A percentile compares a stretch with the other conserved stretches of the same genome.
These are phyloP conservation scores for Tympanopsis confertula DNA, from an alignment of 2,329 filamentous ascomycete species.

Conservation along the genomic window DNA sequence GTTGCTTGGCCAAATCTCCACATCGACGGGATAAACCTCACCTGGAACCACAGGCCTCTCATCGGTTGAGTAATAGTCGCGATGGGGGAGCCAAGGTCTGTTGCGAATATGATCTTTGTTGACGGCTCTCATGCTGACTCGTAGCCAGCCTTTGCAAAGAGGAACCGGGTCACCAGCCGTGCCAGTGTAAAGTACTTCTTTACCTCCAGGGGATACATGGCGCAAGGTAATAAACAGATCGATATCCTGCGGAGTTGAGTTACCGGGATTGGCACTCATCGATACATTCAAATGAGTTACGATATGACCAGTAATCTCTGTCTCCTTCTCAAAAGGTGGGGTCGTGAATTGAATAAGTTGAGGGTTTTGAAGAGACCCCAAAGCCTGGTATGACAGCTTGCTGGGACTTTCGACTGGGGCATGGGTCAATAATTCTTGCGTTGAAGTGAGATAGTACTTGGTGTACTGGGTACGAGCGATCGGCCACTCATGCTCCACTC, in stretches of 20 bases:
- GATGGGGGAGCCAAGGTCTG: conserved; percentile 38
- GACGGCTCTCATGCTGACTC: conserved; percentile 41
- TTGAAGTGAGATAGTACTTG: conserved; percentile 43
- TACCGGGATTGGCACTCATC: conserved; percentile 37
- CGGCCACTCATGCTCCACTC: conserved; percentile 54
- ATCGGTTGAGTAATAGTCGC: conserved; percentile 46
- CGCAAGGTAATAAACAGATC: conserved; percentile 54
- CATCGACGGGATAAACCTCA: conserved; percentile 45
- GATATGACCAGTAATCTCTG: conserved; percentile 59
- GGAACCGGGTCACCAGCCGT: conserved; percentile 54
- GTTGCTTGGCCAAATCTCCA: conserved; percentile 56
- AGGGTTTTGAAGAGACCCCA: conserved; percentile 41
- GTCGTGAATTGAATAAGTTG: conserved; percentile 47
- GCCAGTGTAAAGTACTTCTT: conserved; percentile 53
- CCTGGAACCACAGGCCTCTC: conserved; percentile 39
- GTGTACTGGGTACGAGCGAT: conserved; percentile 54
- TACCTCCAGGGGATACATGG: conserved; percentile 38
- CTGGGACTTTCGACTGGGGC: conserved; percentile 9
- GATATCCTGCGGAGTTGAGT: conserved; percentile 32
- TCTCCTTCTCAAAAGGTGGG: conserved; percentile 44
- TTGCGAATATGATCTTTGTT: conserved; percentile 36
- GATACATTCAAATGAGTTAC: conserved; percentile 54
- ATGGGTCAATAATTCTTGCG: conserved; percentile 23
- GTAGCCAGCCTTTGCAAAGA: conserved; percentile 53
- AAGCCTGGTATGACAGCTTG: conserved; percentile 44